Evolutionary conservation across 2,329 filamentous ascomycete genomes (phyloP), one percentile per base, ranked within the genome.

Genomic region (Lachnellula cervina): DNA sequence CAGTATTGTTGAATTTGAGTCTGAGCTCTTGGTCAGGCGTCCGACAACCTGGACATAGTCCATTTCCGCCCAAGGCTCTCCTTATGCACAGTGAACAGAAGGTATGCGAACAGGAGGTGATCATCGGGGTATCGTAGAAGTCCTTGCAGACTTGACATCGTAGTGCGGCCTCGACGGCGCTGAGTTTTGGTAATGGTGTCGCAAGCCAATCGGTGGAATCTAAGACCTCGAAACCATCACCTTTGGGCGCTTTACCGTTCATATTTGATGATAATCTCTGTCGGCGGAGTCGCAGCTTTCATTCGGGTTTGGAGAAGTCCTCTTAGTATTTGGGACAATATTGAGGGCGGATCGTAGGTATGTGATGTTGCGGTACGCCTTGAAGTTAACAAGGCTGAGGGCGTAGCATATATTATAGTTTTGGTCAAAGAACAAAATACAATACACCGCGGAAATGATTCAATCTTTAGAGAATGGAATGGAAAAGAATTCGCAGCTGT

Each of bases 121-220:
- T 87, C 82, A 99, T 94, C 0, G 94, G 94, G 50, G 91, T 96
- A 59, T 84, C 84, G 76, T 89, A 97, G 73, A 97, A 96, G 72
- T 99, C 95, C 71, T 97, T 97, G 82, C 94, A 99, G 58, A 99
- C 89, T 72, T 97, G 90, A 73, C 94, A 99, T 65, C 94, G 89
- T 19, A 99, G 79, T 3, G 91, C 85, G 58, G 88, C 85, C 68
- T 99, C 94, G 60, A 99, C 82, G 14, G 81, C 76, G 48, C 84
- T 78, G 53, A 95, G 80, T 14, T 76, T 76, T 16, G 82, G 74
- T 1, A 95, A 76, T 2, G 84, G 80, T 13, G 90, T 95, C 11
- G 76, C 67, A 5, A 91, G 77, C 90, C 90, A 95, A 75, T 95
- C 90, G 52, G 89, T 92, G n/a, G 89, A 86, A 73, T 94, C 89